A percentile compares a stretch with the other conserved stretches of the same genome.
Conservation (phyloP, 176 grass and related monocot species). For the Avena eriantha region DNA sequence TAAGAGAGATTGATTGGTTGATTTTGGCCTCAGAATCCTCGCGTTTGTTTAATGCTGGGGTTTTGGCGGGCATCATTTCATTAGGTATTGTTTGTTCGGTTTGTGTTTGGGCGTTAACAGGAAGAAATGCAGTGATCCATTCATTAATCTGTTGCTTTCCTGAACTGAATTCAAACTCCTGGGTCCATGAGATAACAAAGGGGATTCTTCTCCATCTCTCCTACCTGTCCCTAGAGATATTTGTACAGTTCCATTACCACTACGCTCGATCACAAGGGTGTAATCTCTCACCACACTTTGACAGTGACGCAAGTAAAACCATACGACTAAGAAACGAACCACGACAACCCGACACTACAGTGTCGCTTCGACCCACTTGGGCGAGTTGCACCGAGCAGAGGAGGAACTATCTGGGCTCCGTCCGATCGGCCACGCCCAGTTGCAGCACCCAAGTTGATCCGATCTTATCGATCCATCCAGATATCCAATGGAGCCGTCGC, state of each 20-base stretch:
- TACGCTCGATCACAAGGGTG: not conserved
- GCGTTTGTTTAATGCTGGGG: not conserved
- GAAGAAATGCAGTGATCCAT: not conserved
- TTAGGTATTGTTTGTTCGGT: slow-evolving; percentile 27
- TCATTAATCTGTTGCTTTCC: not conserved
- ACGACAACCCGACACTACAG: not conserved
- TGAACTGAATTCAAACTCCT: not conserved
- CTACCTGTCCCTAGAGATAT: slow-evolving; percentile 32
- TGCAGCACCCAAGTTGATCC: slow-evolving; percentile 36
- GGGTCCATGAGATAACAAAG: slow-evolving; percentile 35
- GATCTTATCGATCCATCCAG: slow-evolving; percentile 42
- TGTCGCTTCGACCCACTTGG: slow-evolving; percentile 31
- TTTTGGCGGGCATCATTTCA: not conserved
- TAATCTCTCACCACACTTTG: not conserved
- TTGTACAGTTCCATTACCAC: slow-evolving; percentile 43
- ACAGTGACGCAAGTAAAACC: slow-evolving; percentile 28
- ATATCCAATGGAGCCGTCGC: slow-evolving; percentile 40
- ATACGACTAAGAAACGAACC: not conserved
- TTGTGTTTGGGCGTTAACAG: not conserved
- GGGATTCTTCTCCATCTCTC: not conserved
- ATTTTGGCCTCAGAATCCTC: not conserved
- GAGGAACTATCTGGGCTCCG: not conserved
- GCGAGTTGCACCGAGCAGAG: slow-evolving; percentile 42
- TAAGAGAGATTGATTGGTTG: slow-evolving; percentile 12
- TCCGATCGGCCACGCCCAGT: not conserved